phyloP scores from a whole-genome alignment of 768 basidiomycete genomes.

The Solioccasus polychromus region DNA sequence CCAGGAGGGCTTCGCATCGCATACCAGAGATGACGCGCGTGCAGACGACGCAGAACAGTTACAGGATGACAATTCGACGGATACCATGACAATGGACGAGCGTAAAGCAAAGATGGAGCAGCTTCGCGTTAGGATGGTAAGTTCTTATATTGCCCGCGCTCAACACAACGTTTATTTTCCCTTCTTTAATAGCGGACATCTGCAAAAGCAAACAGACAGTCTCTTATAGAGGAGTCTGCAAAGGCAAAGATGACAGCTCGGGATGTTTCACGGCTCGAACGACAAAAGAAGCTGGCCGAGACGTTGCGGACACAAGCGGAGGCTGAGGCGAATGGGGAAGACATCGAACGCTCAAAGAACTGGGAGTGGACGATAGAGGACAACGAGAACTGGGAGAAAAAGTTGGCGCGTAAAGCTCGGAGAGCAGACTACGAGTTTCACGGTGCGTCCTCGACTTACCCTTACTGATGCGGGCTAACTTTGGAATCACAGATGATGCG shows the following conservation, averaged over 20 bases:
- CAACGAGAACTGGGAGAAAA: conserved; percentile 37
- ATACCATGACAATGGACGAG: conserved; percentile 57
- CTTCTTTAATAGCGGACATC: conserved; percentile 59
- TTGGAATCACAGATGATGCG: conserved; percentile 66
- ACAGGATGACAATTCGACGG: conserved; percentile 17
- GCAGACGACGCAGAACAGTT: conserved; percentile 28
- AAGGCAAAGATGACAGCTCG: conserved; percentile 73
- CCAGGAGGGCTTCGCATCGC: conserved; percentile 3
- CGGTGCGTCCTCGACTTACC: conserved; percentile 46
- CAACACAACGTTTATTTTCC: background rate
- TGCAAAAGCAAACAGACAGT: conserved; percentile 77
- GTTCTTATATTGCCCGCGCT: background rate
- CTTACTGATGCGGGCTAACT: background rate
- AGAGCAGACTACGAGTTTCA: conserved; percentile 90
- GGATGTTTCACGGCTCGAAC: conserved; percentile 81
- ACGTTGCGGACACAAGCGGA: conserved; percentile 79
- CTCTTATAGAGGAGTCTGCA: conserved; percentile 81
- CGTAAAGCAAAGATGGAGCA: conserved; percentile 74
- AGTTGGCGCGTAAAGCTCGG: conserved; percentile 74
- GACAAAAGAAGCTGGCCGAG: conserved; percentile 89
- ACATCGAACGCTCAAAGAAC: conserved; percentile 89
- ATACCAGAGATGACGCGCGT: background rate
- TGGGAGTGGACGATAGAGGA: conserved; percentile 67
- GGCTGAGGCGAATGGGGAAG: conserved; percentile 89
- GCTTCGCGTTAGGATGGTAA: conserved; percentile 76